These are phyloP conservation scores for Kwoniella dendrophila DNA, from an alignment of 768 basidiomycete genomes.

Conservation along the genomic window DNA sequence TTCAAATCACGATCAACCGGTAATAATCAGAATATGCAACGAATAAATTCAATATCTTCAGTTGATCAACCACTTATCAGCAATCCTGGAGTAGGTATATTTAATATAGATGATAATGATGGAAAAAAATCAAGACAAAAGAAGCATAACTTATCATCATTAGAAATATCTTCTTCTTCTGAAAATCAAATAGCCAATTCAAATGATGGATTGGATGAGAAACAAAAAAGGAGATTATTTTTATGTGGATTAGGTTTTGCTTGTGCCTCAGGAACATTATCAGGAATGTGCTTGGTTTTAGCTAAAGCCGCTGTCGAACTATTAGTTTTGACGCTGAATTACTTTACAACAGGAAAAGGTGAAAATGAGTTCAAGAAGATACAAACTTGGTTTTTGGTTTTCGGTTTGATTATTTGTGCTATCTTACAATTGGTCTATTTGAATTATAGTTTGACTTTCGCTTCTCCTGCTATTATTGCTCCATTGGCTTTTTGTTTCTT, in stretches of 20 bases:
- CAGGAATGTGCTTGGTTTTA: slow-evolving; percentile 88
- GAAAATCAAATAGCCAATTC: slow-evolving; percentile 5
- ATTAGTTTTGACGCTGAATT: slow-evolving; percentile 70
- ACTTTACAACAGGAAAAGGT: slow-evolving; percentile 48
- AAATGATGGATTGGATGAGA: slow-evolving; percentile 8
- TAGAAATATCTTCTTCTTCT: not conserved
- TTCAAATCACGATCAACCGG: slow-evolving; percentile 34
- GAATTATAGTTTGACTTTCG: slow-evolving; percentile 65
- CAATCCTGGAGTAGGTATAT: too few relatives aligned
- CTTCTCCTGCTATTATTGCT: slow-evolving; percentile 82
- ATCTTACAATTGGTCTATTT: slow-evolving; percentile 66
- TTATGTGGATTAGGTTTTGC: slow-evolving; percentile 81
- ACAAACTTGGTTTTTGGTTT: slow-evolving; percentile 70
- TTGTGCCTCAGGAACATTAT: slow-evolving; percentile 81
- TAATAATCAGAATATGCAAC: too few relatives aligned
- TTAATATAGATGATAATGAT: too few relatives aligned
- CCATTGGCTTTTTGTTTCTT: slow-evolving; percentile 96
- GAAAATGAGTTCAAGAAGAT: slow-evolving; percentile 55
- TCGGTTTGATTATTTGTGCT: slow-evolving; percentile 72
- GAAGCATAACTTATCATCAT: not conserved
- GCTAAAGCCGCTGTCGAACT: slow-evolving; percentile 93
- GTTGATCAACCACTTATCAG: not conserved
- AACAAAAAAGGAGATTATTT: slow-evolving; percentile 61
- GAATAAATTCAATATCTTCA: slow-evolving; percentile 21
- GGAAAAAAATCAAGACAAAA: too few relatives aligned